These are phyloP conservation scores for Diplocarpon mali DNA, from an alignment of 2,329 filamentous ascomycete genomes.

Conservation along the genomic window DNA sequence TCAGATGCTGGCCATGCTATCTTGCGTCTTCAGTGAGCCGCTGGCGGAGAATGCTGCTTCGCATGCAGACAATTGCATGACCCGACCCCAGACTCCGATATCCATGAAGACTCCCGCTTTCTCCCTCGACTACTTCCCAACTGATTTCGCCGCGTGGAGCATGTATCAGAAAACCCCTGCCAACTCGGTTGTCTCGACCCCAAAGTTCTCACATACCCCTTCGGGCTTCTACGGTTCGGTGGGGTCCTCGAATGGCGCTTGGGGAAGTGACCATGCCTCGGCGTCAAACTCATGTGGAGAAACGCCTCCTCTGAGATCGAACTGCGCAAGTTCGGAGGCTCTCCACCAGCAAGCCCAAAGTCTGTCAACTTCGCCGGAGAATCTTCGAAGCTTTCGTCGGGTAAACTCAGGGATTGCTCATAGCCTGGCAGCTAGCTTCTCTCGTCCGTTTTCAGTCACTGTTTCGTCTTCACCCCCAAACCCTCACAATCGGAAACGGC, in stretches of 20 bases:
- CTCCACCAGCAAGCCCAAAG: conserved; percentile 37
- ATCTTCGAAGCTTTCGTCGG: conserved; percentile 37
- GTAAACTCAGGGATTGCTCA: conserved; percentile 45
- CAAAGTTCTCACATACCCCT: conserved; percentile 45
- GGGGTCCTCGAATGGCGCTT: conserved; percentile 43
- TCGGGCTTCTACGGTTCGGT: conserved; percentile 43
- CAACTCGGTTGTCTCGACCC: conserved; percentile 45
- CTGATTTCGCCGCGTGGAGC: conserved; percentile 43
- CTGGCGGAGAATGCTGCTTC: conserved; percentile 43
- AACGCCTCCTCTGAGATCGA: conserved; percentile 42
- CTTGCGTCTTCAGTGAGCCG: conserved; percentile 55
- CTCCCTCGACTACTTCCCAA: conserved; percentile 56
- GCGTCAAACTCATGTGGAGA: conserved; percentile 52
- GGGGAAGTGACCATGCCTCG: conserved; percentile 42
- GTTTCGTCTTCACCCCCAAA: conserved; percentile 36
- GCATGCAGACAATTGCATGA: conserved; percentile 44
- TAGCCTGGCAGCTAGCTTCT: conserved; percentile 44
- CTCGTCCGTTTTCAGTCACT: conserved; percentile 29
- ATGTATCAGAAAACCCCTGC: conserved; percentile 40
- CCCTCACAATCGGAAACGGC: conserved; percentile 38
- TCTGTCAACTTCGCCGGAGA: conserved; percentile 49
- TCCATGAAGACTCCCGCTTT: conserved; percentile 56
- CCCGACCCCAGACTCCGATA: conserved; percentile 49
- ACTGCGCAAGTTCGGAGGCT: conserved; percentile 37
- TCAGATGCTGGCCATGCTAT: conserved; percentile 63